Conservation (phyloP, 306 rosid species). For the Cucurbita pepo region DNA sequence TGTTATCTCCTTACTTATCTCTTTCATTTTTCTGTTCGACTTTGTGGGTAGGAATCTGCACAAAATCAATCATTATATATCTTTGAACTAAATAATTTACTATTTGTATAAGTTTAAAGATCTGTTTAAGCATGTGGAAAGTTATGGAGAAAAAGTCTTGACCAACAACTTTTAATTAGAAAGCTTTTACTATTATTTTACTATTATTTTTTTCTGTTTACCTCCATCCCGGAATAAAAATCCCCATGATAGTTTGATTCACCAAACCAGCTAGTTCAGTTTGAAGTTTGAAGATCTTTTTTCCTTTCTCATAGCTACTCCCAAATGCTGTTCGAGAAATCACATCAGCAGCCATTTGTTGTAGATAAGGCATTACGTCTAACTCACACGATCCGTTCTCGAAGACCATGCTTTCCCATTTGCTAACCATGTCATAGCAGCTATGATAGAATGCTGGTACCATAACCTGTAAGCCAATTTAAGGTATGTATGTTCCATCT, state of each 20-base stretch:
- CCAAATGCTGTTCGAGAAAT: constrained; percentile 28
- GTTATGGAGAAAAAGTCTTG: too few relatives aligned
- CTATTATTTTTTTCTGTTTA: background rate
- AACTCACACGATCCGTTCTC: background rate
- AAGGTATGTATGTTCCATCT: background rate
- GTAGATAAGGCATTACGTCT: background rate
- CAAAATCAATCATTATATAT: background rate
- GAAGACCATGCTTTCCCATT: background rate
- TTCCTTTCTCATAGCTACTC: constrained; percentile 8
- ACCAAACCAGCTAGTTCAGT: background rate
- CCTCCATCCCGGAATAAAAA: constrained; percentile 27
- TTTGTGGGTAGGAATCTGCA: constrained; percentile 5
- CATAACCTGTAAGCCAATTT: background rate
- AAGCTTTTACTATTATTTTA: too few relatives aligned
- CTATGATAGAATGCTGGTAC: background rate
- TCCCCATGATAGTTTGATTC: background rate
- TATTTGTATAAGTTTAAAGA: too few relatives aligned
- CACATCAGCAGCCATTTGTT: background rate
- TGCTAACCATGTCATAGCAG: background rate
- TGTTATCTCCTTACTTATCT: constrained; percentile 6
- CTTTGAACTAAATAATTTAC: too few relatives aligned
- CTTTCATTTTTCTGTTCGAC: constrained; percentile 13
- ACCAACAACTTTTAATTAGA: too few relatives aligned
- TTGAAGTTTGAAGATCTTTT: constrained; percentile 13
- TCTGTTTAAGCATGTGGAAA: too few relatives aligned